phyloP scores from a whole-genome alignment of 2,329 filamentous ascomycete species.

The Colletotrichum somersetense region DNA sequence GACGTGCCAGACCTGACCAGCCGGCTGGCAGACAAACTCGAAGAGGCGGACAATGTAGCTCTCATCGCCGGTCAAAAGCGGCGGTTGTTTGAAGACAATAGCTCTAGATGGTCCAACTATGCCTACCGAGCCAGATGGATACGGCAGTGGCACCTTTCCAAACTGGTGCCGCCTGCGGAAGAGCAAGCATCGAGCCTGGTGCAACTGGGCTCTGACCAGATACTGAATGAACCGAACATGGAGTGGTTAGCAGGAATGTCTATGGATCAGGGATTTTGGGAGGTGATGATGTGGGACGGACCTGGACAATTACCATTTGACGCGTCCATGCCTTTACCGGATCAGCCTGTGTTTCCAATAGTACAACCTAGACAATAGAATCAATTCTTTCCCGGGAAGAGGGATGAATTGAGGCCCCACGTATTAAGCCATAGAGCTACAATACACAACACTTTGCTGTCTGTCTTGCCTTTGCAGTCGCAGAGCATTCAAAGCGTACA shows the following conservation, averaged over 20 bases:
- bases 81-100: constrained; percentile 49
- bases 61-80: constrained; percentile 44
- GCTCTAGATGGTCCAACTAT: constrained; percentile 49
- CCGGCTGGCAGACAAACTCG: constrained; percentile 49
- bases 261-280: constrained; percentile 33
- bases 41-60: constrained; percentile 49
- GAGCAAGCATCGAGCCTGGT: background rate
- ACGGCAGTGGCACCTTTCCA: constrained; percentile 53
- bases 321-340: background rate
- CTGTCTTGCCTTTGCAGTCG: background rate
- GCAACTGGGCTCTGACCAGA: background rate
- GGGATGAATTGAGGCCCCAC: accelerated
- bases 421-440: background rate
- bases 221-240: constrained; percentile 4
- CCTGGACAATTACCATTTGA: constrained; percentile 4
- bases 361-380: background rate
- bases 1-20: constrained; percentile 49
- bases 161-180: constrained; percentile 5
- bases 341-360: background rate
- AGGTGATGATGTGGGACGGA: constrained; percentile 24
- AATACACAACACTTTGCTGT: background rate
- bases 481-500: background rate
- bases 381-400: background rate
- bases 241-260: constrained; percentile 14
- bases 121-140: constrained; percentile 56